These are phyloP conservation scores for Limtongozyma cylindracea DNA, from an alignment of 805 yeast species.

Conservation along the genomic window DNA sequence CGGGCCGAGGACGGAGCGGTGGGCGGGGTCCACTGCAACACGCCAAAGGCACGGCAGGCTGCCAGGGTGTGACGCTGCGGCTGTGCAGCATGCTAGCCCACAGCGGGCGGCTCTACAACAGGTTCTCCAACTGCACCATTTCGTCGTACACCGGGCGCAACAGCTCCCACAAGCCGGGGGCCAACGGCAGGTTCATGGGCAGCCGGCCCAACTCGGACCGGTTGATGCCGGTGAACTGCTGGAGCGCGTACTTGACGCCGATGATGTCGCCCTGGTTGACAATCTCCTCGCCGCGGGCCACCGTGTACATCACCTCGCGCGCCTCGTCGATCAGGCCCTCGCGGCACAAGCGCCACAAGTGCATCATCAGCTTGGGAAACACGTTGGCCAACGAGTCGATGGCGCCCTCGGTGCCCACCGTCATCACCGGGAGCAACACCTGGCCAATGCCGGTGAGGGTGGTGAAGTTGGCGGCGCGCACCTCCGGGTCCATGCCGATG, in stretches of 20 bases:
- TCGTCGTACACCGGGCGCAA: no score
- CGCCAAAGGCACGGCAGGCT: no score
- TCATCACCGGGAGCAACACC: conserved; percentile 17
- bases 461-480: conserved; percentile 9
- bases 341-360: conserved; percentile 11
- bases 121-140: no score
- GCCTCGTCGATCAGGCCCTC: conserved; percentile 16
- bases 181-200: conserved; percentile 4
- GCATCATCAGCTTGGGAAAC: conserved; percentile 21
- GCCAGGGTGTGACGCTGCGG: no score
- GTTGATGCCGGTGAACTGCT: conserved; percentile 13
- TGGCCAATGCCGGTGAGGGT: conserved; percentile 26
- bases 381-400: conserved; percentile 27
- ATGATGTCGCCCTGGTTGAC: conserved; percentile 16
- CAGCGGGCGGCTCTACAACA: no score
- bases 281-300: conserved; percentile 19
- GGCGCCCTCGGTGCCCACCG: conserved; percentile 21
- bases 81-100: no score
- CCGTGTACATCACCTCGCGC: conserved; percentile 12
- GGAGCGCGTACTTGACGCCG: conserved; percentile 19
- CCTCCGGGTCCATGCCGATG: conserved; percentile 15
- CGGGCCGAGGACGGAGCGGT: no score
- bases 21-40: no score
- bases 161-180: no score
- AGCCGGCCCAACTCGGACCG: conserved; percentile 9